phyloP scores from a whole-genome alignment of 352 stramenopile species.

The Pelagophyceae sp. region DNA sequence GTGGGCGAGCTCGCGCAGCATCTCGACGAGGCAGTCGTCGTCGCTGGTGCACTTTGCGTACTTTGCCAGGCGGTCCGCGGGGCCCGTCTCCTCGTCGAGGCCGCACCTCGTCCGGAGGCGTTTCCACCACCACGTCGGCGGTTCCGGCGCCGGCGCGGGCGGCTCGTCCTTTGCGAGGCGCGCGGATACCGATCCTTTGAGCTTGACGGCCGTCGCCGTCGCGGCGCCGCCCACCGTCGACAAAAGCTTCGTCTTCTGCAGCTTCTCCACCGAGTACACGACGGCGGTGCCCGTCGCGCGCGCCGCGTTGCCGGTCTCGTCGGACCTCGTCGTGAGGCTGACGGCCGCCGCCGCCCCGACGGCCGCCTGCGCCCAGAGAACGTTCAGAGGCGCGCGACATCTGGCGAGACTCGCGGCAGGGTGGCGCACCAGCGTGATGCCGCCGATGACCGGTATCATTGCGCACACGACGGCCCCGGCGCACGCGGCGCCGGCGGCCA shows the following conservation, averaged over 20 bases:
- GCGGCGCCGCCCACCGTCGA: not conserved
- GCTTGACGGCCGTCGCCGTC: not conserved
- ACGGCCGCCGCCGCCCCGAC: not conserved
- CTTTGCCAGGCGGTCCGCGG: not conserved
- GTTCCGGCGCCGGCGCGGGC: too few relatives aligned
- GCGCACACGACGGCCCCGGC: not conserved
- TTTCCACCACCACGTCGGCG: too few relatives aligned
- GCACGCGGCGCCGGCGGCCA: not conserved
- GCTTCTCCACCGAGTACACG: not conserved
- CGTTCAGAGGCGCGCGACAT: too few relatives aligned
- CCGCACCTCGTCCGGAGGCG: not conserved
- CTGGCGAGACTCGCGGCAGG: not conserved
- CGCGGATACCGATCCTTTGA: not conserved
- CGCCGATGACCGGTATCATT: not conserved
- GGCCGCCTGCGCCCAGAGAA: not conserved
- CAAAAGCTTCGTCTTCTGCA: not conserved
- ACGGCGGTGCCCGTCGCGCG: not conserved
- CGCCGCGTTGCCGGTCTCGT: not conserved
- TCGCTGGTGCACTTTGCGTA: not conserved
- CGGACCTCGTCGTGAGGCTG: not conserved
- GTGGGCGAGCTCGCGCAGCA: not conserved
- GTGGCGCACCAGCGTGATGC: not conserved
- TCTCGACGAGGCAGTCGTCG: not conserved
- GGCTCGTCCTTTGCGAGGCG: not conserved
- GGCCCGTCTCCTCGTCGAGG: not conserved